Percentiles rank a stretch among this genome's conserved stretches.
Conservation (phyloP, 495 filamentous ascomycete species). For the Rostrohypoxylon terebratum region DNA sequence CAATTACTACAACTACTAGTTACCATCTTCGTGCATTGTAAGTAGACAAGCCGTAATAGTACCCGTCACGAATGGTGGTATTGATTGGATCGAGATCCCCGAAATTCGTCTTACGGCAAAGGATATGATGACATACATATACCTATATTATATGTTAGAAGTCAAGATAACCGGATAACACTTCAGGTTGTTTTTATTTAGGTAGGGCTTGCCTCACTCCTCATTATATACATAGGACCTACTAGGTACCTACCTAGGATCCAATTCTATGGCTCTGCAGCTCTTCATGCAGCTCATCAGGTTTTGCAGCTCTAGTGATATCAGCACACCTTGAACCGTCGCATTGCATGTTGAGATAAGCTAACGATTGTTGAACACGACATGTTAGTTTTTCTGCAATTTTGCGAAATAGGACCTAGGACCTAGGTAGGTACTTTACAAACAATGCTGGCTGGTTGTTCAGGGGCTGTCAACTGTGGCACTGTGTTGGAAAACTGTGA, state of each 20-base stretch:
- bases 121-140: background rate
- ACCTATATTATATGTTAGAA: background rate
- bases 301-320: slow-evolving; percentile 16
- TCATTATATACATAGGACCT: background rate
- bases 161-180: slow-evolving; percentile 3
- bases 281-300: slow-evolving; percentile 6
- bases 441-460: background rate
- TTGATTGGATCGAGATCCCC: slow-evolving; percentile 6
- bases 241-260: too few species aligned
- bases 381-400: background rate
- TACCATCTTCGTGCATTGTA: background rate
- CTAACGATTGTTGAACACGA: background rate
- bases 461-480: too few species aligned
- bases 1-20: too few species aligned
- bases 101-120: background rate
- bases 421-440: too few species aligned
- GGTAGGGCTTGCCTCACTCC: background rate
- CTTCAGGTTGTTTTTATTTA: background rate
- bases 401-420: too few species aligned
- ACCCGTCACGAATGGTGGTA: background rate
- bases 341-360: background rate
- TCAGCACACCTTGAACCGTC: slow-evolving; percentile 5
- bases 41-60: background rate
- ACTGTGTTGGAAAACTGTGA: too few species aligned
- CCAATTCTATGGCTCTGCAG: slow-evolving; percentile 12